Conservation (phyloP, 2,329 filamentous ascomycete genomes). For the Ophiognomonia clavigignenti-juglandacearum region DNA sequence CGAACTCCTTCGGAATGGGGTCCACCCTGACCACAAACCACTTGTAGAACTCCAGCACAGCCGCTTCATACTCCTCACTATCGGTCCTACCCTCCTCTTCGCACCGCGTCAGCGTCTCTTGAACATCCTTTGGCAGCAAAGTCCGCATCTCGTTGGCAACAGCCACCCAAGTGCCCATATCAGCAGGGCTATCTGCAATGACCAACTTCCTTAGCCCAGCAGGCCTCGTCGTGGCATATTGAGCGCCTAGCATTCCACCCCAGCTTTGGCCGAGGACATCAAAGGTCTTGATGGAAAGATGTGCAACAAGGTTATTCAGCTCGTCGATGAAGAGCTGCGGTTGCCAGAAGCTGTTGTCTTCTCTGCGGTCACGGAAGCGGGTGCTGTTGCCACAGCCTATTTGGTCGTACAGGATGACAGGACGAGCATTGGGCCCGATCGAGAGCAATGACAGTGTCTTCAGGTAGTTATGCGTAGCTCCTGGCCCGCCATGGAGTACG, state of each 20-base stretch:
- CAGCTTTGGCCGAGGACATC: conserved; percentile 46
- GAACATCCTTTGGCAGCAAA: conserved; percentile 20
- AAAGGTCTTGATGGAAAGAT: conserved; percentile 35
- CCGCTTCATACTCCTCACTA: conserved; percentile 22
- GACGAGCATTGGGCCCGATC: conserved; percentile 17
- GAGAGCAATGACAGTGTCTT: conserved; percentile 33
- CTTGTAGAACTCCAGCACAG: conserved; percentile 24
- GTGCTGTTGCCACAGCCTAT: conserved; percentile 41
- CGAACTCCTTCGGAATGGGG: conserved; percentile 10
- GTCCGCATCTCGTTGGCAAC: conserved; percentile 18
- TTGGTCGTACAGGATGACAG: conserved; percentile 51
- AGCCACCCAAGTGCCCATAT: conserved; percentile 22
- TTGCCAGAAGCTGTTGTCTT: conserved; percentile 38
- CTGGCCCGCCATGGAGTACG: conserved; percentile 38
- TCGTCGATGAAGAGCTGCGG: conserved; percentile 42
- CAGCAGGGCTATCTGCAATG: conserved; percentile 25
- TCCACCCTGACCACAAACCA: conserved; percentile 23
- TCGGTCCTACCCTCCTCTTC: conserved; percentile 19
- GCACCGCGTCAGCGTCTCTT: conserved; percentile 18
- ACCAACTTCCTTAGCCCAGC: conserved; percentile 33
- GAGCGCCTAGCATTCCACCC: conserved; percentile 45
- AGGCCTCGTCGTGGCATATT: conserved; percentile 33
- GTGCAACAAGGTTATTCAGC: conserved; percentile 40
- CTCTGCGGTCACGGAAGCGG: background rate
- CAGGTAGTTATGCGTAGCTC: conserved; percentile 40